Conservation (phyloP, 176 grass and related monocot species). For the Triticum urartu region DNA sequence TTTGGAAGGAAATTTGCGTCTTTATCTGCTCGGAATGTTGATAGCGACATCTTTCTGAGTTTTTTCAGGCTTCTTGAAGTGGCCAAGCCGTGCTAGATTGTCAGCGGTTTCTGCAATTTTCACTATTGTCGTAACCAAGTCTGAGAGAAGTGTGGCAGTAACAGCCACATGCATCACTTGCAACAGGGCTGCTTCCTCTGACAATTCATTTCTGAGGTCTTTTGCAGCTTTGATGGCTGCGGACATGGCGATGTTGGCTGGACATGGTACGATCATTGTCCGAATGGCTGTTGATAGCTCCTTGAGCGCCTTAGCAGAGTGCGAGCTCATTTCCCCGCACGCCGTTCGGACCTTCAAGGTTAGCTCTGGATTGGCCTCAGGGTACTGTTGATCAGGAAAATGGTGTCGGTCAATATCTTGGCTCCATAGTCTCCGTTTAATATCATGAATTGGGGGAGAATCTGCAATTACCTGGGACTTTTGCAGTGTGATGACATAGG, state of each 20-base stretch:
- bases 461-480: slow-evolving; percentile 46
- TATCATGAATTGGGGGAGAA: neutral
- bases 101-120: slow-evolving; percentile 54
- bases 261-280: slow-evolving; percentile 44
- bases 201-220: slow-evolving; percentile 26
- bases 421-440: neutral
- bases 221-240: slow-evolving; percentile 38
- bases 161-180: slow-evolving; percentile 62
- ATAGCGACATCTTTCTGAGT: slow-evolving; percentile 36
- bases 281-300: slow-evolving; percentile 57
- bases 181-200: slow-evolving; percentile 35
- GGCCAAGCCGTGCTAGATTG: slow-evolving; percentile 53
- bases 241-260: slow-evolving; percentile 39
- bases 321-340: slow-evolving; percentile 64
- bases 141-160: slow-evolving; percentile 62
- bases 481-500: slow-evolving; percentile 53
- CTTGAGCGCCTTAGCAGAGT: slow-evolving; percentile 65
- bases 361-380: slow-evolving; percentile 45
- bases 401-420: neutral
- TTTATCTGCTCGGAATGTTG: slow-evolving; percentile 35
- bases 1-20: neutral
- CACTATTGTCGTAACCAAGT: slow-evolving; percentile 47
- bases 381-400: slow-evolving; percentile 36
- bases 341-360: slow-evolving; percentile 34
- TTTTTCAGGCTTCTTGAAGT: slow-evolving; percentile 50